Conservation (phyloP, 2,329 filamentous ascomycete genomes). For the Aspergillus sp. region DNA sequence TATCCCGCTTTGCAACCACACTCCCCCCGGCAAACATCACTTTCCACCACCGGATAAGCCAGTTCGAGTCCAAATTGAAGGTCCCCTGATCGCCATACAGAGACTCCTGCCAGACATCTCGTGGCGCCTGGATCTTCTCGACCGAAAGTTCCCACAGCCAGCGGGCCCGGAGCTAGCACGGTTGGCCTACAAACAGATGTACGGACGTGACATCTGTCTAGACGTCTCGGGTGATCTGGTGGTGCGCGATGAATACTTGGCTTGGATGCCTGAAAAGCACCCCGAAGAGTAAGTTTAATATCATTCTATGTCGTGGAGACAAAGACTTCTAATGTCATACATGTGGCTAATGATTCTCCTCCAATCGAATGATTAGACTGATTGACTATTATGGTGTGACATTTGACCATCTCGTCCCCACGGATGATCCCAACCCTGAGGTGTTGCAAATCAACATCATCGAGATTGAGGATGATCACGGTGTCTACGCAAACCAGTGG, state of each 20-base stretch:
- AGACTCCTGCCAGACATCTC: constrained; percentile 8
- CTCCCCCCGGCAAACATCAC: constrained; percentile 13
- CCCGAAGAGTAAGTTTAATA: constrained; percentile 9
- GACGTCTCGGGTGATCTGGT: constrained; percentile 10
- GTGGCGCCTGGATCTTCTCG: constrained; percentile 3
- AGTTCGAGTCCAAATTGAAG: constrained; percentile 20
- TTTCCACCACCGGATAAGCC: constrained; percentile 13
- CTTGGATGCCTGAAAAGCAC: constrained; percentile 14
- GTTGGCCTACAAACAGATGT: constrained; percentile 15
- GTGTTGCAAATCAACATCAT: constrained; percentile 44
- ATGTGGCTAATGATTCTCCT: no score
- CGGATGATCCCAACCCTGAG: constrained; percentile 37
- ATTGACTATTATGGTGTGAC: constrained; percentile 15
- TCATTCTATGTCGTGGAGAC: neutral
- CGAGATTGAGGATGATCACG: constrained; percentile 38
- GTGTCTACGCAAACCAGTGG: constrained; percentile 32
- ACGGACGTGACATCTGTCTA: constrained; percentile 10
- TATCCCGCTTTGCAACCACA: constrained; percentile 16
- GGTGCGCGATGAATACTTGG: constrained; percentile 18
- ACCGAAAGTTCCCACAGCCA: constrained; percentile 15
- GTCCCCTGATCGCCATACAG: constrained; percentile 16
- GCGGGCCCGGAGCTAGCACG: constrained; percentile 16
- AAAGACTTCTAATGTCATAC: no score
- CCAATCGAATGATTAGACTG: neutral
- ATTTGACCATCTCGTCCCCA: constrained; percentile 11